A percentile compares a stretch with the other conserved stretches of the same genome.
Conservation (phyloP, 768 basidiomycete genomes). For the Lyophyllum semitale region DNA sequence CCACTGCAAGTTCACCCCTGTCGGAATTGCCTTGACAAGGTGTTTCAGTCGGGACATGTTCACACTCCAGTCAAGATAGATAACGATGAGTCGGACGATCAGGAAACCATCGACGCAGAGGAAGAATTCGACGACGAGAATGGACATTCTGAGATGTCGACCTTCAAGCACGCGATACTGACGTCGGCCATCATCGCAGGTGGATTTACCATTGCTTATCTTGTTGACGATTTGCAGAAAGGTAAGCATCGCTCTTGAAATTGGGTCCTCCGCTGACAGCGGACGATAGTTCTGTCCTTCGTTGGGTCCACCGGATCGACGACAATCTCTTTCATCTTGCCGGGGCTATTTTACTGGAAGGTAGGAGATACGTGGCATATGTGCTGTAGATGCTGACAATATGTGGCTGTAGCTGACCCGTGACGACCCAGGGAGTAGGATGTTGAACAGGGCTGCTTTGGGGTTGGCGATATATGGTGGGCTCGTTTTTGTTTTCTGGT, state of each 20-base stretch:
- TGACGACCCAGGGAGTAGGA: constrained; percentile 55
- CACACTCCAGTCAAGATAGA: constrained; percentile 26
- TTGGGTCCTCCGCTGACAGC: constrained; percentile 1
- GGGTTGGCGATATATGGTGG: constrained; percentile 75
- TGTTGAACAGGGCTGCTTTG: constrained; percentile 59
- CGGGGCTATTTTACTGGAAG: constrained; percentile 93
- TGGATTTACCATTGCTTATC: constrained; percentile 75
- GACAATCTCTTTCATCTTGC: constrained; percentile 95
- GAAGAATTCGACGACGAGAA: constrained; percentile 58
- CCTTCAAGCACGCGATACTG: constrained; percentile 66
- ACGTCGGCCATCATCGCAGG: constrained; percentile 64
- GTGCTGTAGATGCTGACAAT: constrained; percentile 1
- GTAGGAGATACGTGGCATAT: constrained; percentile 36
- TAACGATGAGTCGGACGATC: constrained; percentile 43
- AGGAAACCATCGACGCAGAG: constrained; percentile 45
- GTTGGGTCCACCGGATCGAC: constrained; percentile 97
- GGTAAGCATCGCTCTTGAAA: constrained; percentile 46
- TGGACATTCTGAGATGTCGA: constrained; percentile 60
- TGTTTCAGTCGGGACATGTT: constrained; percentile 56
- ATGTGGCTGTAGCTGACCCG: constrained; percentile 58
- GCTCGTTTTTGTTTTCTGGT: constrained; percentile 89
- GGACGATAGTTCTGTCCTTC: constrained; percentile 78
- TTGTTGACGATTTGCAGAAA: constrained; percentile 76
- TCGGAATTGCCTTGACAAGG: constrained; percentile 88
- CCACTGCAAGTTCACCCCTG: constrained; percentile 95